Evolutionary conservation across 2,329 filamentous ascomycete species (phyloP), one percentile per base, ranked within the genome.

Genomic region (Penicillium sp.): DNA sequence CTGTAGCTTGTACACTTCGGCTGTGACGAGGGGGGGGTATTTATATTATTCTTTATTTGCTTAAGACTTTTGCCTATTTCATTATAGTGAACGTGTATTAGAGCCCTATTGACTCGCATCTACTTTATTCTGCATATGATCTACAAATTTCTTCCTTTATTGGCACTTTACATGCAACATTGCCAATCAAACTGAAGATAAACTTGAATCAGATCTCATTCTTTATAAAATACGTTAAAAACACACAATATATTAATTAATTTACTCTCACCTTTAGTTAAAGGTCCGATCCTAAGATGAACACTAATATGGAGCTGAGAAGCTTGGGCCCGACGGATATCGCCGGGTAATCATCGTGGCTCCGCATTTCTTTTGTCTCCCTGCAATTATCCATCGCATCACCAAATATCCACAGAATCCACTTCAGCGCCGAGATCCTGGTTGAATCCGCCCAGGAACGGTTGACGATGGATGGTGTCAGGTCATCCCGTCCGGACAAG

Each of bases 401-500:
- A 54, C 51, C 38, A 52, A 57, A 56, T 60, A 61, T 17, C 54
- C 61, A 63, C 58, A 54, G 55, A 46, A 50, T 26, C 48, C 55
- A 56, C 56, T 56, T 42, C 41, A 60, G 33, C 54, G 46, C 26
- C 42, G 22, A 51, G 43, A 33, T 46, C 55, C 56, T 60, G 55
- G 59, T 58, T 50, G 31, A 56, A 59, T 50, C 54, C 59, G 57
- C 52, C n/a, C 49, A 44, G 51, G 47, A 40, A 44, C 59, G 56
- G 54, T 57, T 64, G 53, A 64, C 22, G 42, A 66, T 66, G 63
- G 61, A 65, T 55, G 60, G 55, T 47, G 58, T 60, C 46, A 63
- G 63, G 46, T 57, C 63, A 59, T 50, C 61, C 53, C 62, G 62
- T 52, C 65, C 60, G 70, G 77, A 68, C 50, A 69, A 68, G 48